Percentiles rank a stretch among this genome's conserved stretches.
phyloP scores from a whole-genome alignment of 768 basidiomycete genomes.

The Hebeloma cylindrosporum region DNA sequence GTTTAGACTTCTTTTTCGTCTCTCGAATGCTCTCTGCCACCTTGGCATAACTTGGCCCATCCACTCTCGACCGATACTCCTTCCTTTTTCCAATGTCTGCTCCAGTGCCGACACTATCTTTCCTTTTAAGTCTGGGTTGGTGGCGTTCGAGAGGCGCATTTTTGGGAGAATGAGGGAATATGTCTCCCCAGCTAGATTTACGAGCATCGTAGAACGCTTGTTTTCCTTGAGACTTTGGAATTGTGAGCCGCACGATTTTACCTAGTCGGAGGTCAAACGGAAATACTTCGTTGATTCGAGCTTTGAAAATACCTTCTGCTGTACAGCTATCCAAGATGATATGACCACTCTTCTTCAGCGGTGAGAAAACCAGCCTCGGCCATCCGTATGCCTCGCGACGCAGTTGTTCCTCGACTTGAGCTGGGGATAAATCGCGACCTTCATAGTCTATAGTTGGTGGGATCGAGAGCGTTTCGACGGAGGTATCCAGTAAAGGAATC shows the following conservation, averaged over 20 bases:
- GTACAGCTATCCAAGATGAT: conserved; percentile 90
- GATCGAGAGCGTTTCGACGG: conserved; percentile 4
- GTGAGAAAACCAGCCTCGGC: conserved; percentile 92
- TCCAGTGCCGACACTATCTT: conserved; percentile 33
- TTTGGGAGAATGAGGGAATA: conserved; percentile 89
- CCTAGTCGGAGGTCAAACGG: conserved; percentile 46
- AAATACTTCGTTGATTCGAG: not conserved
- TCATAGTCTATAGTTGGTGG: conserved; percentile 8
- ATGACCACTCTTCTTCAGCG: conserved; percentile 89
- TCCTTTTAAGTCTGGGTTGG: conserved; percentile 34
- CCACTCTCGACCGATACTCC: conserved; percentile 20
- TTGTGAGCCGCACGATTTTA: conserved; percentile 87
- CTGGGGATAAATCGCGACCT: conserved; percentile 15
- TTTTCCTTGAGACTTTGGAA: conserved; percentile 94
- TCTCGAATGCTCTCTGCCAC: conserved; percentile 27
- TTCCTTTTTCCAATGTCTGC: conserved; percentile 58
- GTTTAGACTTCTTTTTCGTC: conserved; percentile 26
- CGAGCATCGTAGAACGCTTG: conserved; percentile 94
- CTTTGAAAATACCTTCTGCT: conserved; percentile 58
- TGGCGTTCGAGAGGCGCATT: conserved; percentile 68
- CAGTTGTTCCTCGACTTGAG: conserved; percentile 52
- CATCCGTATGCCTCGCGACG: conserved; percentile 79
- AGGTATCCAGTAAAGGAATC: conserved; percentile 9
- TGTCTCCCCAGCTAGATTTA: conserved; percentile 91
- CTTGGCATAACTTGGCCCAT: conserved; percentile 21